These are phyloP conservation scores for Eimeria tenella DNA, from an alignment of 169 alveolate species.

Conservation along the genomic window DNA sequence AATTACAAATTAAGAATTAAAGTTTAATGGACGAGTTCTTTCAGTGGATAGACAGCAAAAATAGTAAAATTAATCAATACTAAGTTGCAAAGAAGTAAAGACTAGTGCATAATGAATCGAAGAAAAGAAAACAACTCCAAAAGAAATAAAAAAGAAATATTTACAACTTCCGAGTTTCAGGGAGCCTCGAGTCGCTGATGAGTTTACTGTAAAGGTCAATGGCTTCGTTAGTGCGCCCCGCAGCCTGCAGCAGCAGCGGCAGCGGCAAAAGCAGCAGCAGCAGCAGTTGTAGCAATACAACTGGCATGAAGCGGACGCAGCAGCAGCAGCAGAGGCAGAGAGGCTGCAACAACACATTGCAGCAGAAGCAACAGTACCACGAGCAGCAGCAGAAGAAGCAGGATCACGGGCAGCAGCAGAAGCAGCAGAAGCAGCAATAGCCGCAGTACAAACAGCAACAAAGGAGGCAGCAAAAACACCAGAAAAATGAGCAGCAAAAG, in stretches of 20 bases:
- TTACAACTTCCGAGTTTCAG: constrained; percentile 32
- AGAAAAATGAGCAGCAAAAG: background rate
- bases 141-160: background rate
- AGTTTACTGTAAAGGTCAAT: background rate
- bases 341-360: no score
- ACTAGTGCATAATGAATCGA: background rate
- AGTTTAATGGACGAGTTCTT: background rate
- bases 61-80: no score
- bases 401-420: no score
- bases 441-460: background rate
- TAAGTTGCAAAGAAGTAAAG: no score
- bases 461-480: background rate
- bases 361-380: no score
- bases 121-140: background rate
- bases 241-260: constrained; percentile 1
- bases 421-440: background rate
- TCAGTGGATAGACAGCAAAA: background rate
- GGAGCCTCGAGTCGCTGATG: constrained; percentile 15
- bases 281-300: no score
- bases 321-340: no score
- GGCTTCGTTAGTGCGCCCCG: constrained; percentile 6
- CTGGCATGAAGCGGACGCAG: no score
- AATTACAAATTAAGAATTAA: background rate
- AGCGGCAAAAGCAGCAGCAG: background rate
- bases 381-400: no score